These are phyloP conservation scores for Emergomyces africanus DNA, from an alignment of 2,329 filamentous ascomycete species.

Conservation along the genomic window DNA sequence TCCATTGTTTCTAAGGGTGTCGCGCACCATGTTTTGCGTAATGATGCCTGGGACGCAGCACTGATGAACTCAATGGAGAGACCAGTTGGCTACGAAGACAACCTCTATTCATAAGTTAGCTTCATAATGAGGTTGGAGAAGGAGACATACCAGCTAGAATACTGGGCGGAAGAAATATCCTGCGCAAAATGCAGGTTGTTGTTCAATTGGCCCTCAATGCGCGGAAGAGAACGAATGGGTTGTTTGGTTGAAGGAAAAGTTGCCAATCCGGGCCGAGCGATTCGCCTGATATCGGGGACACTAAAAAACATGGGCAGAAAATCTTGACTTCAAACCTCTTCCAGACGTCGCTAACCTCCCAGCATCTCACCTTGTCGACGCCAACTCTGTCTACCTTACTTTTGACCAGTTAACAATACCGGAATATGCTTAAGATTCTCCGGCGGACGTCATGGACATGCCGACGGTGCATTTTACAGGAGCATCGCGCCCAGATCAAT, in stretches of 20 bases:
- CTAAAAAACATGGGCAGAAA: not conserved
- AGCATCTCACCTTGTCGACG: not conserved
- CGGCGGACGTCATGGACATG: slow-evolving; percentile 32
- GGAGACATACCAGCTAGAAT: slow-evolving; percentile 25
- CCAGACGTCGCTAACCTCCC: slow-evolving; percentile 1
- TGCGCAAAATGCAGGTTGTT: slow-evolving; percentile 13
- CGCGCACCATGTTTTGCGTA: slow-evolving; percentile 20
- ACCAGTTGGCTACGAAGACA: slow-evolving; percentile 28
- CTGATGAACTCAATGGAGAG: slow-evolving; percentile 27
- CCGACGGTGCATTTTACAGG: slow-evolving; percentile 21
- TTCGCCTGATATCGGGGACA: not conserved
- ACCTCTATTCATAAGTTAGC: slow-evolving; percentile 17
- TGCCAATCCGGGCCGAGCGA: not conserved
- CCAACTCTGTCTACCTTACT: not conserved
- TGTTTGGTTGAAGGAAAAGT: not conserved
- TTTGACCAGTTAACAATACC: not conserved
- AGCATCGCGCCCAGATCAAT: slow-evolving; percentile 12
- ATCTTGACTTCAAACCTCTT: not conserved
- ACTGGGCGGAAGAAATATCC: slow-evolving; percentile 31
- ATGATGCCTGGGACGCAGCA: slow-evolving; percentile 27
- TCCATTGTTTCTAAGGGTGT: not conserved
- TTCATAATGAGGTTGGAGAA: not conserved
- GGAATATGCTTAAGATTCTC: slow-evolving; percentile 22
- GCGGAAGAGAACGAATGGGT: slow-evolving; percentile 15
- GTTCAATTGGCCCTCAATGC: slow-evolving; percentile 16